phyloP scores from a whole-genome alignment of 2,329 filamentous ascomycete genomes.

The Ophiocordyceps camponoti-leonardi region DNA sequence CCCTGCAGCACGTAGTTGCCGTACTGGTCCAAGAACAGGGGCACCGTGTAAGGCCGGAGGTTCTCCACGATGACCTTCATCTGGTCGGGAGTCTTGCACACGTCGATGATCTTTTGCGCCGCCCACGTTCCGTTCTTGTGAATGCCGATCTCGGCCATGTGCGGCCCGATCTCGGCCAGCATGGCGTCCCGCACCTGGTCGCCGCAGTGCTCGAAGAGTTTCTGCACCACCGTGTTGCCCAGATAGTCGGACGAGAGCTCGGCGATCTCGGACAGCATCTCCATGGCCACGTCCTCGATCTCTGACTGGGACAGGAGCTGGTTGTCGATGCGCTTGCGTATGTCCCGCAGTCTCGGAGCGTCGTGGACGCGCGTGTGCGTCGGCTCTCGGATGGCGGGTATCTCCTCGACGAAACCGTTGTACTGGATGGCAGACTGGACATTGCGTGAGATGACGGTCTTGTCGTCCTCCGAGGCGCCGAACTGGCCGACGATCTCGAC shows the following conservation, averaged over 20 bases:
- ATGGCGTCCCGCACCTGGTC: conserved; percentile 82
- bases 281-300: conserved; percentile 79
- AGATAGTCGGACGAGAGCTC: conserved; percentile 92
- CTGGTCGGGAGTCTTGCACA: conserved; percentile 70
- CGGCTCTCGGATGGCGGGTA: conserved; percentile 76
- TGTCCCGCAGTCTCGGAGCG: conserved; percentile 85
- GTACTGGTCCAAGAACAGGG: conserved; percentile 91
- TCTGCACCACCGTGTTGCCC: conserved; percentile 98
- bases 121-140: conserved; percentile 99
- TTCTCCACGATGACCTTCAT: conserved; percentile 73
- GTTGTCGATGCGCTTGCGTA: conserved; percentile 95
- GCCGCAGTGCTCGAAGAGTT: conserved; percentile 92
- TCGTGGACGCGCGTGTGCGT: conserved; percentile 81
- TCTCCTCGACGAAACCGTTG: conserved; percentile 59
- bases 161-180: conserved; percentile 73
- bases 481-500: conserved; percentile 75
- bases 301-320: conserved; percentile 71
- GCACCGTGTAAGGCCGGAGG: conserved; percentile 71
- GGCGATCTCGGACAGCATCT: conserved; percentile 93
- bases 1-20: conserved; percentile 98
- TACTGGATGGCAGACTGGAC: conserved; percentile 65
- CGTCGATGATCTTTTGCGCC: conserved; percentile 97
- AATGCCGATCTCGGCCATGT: conserved; percentile 88
- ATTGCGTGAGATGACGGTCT: conserved; percentile 50
- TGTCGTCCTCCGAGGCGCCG: conserved; percentile 67